Evolutionary conservation across 106 monocot genomes (phyloP), one percentile per base, ranked within the genome.

Genomic region (Dioscorea zingiberensis): DNA sequence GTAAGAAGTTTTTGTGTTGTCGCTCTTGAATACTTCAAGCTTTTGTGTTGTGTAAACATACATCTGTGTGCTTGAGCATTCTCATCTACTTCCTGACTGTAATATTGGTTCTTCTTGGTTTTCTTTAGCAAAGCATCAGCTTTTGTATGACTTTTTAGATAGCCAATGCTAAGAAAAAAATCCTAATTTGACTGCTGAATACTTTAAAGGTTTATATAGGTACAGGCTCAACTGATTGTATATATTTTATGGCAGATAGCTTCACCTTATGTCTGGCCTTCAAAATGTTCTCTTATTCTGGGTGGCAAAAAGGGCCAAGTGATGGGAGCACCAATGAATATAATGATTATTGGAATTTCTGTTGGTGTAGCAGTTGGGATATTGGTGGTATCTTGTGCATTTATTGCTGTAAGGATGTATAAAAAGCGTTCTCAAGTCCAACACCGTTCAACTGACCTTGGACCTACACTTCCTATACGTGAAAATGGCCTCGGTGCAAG

Each of bases 341-440:
- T 25, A 57, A 76, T 80, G 44, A 69, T 88, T 60, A 83, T 95
- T 54, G 85, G 95, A 23, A 70, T 85, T 27, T 73, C 74, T 27
- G 83, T 79, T 57, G 91, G 91, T 65, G 78, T 91, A n/a, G 78
- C 64, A 0, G 62, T 70, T 38, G 91, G 83, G 25, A 73, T 85
- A 54, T 61, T 88, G 58, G 26, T 91, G 54, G 83, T 85, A 54
- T 71, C 56, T 66, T 63, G 71, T 75, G 72, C 74, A 54, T 83
- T 85, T 60, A 49, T 81, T 58, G 73, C 65, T 59, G 28, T 85
- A 70, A 83, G 74, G 62, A 68, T 83, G 13, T 91, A 60, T 47
- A 71, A 58, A 65, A 87, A 76, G 49, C 75, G 62, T 17, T 64
- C 64, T 55, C 72, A 51, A 48, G 60, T 48, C 26, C 55, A 65